phyloP scores from a whole-genome alignment of 192 early-diverging fungal species.

The Gryganskiella cystojenkinii region DNA sequence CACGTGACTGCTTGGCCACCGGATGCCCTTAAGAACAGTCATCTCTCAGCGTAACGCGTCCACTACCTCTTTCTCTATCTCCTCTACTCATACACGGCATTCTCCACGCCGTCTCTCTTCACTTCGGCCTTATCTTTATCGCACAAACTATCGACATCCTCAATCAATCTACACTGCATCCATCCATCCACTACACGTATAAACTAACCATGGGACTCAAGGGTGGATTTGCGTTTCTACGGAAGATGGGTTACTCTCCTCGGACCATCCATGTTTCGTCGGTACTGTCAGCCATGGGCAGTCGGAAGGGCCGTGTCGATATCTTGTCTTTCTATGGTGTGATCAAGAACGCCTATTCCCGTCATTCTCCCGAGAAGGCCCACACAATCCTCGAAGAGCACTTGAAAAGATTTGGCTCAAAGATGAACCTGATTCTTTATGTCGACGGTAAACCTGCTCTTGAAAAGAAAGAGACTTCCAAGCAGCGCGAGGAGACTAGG shows the following conservation, averaged over 20 bases:
- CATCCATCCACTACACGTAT: too few relatives aligned
- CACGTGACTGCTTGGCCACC: too few relatives aligned
- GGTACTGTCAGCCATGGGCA: neutral
- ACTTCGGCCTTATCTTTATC: too few relatives aligned
- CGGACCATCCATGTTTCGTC: neutral
- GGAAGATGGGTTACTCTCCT: neutral
- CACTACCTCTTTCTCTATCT: too few relatives aligned
- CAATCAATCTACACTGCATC: too few relatives aligned
- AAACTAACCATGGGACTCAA: neutral
- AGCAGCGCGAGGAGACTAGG: neutral
- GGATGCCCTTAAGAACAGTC: too few relatives aligned
- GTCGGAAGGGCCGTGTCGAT: neutral
- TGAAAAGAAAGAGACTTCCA: neutral
- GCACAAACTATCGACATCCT: too few relatives aligned
- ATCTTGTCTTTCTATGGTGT: neutral
- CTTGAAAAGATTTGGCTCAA: neutral
- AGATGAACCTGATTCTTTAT: neutral
- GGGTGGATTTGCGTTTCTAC: neutral
- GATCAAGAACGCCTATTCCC: constrained; percentile 2
- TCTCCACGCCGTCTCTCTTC: too few relatives aligned
- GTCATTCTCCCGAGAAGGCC: neutral
- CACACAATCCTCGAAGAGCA: neutral
- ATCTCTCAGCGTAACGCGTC: too few relatives aligned
- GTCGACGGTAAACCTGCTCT: constrained; percentile 9
- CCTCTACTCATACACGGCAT: too few relatives aligned